Percentiles rank a stretch among this genome's conserved stretches.
Conservation (phyloP, 306 rosid genomes). For the Sechiopsis laciniata region DNA sequence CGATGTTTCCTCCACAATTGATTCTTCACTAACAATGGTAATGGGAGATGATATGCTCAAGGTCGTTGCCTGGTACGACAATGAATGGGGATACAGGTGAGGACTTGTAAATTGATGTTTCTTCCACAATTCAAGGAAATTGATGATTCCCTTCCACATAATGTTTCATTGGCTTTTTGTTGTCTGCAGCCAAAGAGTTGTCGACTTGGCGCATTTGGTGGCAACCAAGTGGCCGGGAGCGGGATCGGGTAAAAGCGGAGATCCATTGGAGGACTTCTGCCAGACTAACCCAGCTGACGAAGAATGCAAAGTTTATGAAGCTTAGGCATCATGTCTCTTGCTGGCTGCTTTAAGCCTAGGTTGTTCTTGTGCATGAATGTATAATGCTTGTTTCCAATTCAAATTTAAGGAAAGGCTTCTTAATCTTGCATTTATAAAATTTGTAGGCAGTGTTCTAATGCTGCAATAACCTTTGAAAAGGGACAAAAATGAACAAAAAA, state of each 20-base stretch:
- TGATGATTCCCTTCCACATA: neutral
- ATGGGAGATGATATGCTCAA: slow-evolving; percentile 99
- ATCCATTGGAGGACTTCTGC: slow-evolving; percentile 96
- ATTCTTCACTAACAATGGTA: slow-evolving; percentile 92
- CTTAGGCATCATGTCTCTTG: slow-evolving; percentile 28
- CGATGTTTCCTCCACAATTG: slow-evolving; percentile 88
- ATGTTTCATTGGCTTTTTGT: slow-evolving; percentile 1
- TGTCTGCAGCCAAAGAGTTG: slow-evolving; percentile 87
- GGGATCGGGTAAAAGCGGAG: slow-evolving; percentile 46
- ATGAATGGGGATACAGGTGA: slow-evolving; percentile 99
- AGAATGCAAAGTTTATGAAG: slow-evolving; percentile 94
- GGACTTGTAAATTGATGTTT: slow-evolving; percentile 9
- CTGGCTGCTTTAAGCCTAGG: slow-evolving; percentile 20
- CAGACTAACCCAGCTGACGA: slow-evolving; percentile 81
- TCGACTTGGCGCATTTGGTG: slow-evolving; percentile 89
- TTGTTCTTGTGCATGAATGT: neutral
- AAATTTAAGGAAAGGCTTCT: slow-evolving; percentile 9
- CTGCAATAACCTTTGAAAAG: slow-evolving; percentile 18
- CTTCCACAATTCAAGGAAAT: neutral
- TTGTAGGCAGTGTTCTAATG: slow-evolving; percentile 9
- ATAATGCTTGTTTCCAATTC: slow-evolving; percentile 20
- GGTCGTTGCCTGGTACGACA: slow-evolving; percentile 99
- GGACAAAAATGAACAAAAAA: slow-evolving; percentile 3
- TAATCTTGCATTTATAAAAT: slow-evolving; percentile 6
- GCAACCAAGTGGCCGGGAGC: slow-evolving; percentile 80